phyloP scores from a whole-genome alignment of 106 monocot genomes.

The Gastrodia elata region DNA sequence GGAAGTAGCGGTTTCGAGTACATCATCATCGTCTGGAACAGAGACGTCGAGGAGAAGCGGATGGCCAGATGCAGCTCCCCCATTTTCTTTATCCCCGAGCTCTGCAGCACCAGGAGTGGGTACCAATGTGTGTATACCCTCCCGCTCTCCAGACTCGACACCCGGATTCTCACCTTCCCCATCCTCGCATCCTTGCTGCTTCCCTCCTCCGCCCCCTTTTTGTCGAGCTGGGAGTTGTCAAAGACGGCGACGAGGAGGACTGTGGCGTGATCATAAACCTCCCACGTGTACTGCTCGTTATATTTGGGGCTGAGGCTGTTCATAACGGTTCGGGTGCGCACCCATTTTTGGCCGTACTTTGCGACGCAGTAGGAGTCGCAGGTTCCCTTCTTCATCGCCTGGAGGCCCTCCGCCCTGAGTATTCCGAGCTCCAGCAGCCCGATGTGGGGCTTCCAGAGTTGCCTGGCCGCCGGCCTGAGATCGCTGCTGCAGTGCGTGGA shows the following conservation, averaged over 20 bases:
- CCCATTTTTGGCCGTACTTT: conserved; percentile 72
- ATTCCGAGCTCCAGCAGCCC: conserved; percentile 65
- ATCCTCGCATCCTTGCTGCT: conserved; percentile 37
- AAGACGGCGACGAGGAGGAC: conserved; percentile 55
- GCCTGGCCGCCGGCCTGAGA: conserved; percentile 54
- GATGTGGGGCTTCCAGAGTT: conserved; percentile 55
- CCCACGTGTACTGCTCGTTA: conserved; percentile 75
- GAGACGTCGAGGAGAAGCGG: conserved; percentile 43
- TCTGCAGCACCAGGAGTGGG: conserved; percentile 57
- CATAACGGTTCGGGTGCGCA: conserved; percentile 59
- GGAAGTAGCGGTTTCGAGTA: conserved; percentile 52
- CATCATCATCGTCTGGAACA: conserved; percentile 23
- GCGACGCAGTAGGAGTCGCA: conserved; percentile 75
- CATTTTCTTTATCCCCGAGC: conserved; percentile 63
- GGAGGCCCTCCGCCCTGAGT: conserved; percentile 33
- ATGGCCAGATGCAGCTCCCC: conserved; percentile 73
- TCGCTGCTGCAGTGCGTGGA: conserved; percentile 60
- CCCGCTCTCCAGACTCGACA: conserved; percentile 59
- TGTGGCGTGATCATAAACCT: conserved; percentile 58
- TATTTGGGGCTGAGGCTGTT: conserved; percentile 43
- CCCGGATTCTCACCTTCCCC: conserved; percentile 64
- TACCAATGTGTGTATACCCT: conserved; percentile 52
- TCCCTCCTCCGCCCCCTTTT: conserved; percentile 7
- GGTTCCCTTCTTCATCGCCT: conserved; percentile 45
- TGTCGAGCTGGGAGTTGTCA: conserved; percentile 38